Percentiles rank a stretch among this genome's conserved stretches.
Evolutionary conservation across 768 basidiomycete genomes (phyloP).

Genomic region (Lepiota subincarnata): DNA sequence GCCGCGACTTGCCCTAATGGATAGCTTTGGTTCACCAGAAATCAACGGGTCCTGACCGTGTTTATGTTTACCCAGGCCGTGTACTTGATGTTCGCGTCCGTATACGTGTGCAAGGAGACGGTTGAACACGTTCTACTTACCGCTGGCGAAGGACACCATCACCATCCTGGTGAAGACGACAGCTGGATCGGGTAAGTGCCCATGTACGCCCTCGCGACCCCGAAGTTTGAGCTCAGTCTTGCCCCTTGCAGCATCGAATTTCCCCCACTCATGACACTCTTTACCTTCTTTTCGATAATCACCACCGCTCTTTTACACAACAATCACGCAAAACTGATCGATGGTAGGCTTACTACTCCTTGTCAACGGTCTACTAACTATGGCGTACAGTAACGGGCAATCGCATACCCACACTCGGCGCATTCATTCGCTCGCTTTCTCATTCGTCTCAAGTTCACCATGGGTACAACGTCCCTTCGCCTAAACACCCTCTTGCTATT

Average conservation of each 20-base stretch:
- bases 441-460: conserved; percentile 26
- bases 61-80: conserved; percentile 86
- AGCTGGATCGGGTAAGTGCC: conserved; percentile 36
- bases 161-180: conserved; percentile 52
- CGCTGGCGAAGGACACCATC: conserved; percentile 62
- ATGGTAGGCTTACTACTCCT: conserved; percentile 39
- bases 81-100: conserved; percentile 89
- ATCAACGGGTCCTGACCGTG: conserved; percentile 64
- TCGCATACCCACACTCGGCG: conserved; percentile 50
- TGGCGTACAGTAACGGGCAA: conserved; percentile 50
- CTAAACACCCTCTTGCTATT: conserved; percentile 30
- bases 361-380: not conserved
- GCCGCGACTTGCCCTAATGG: not conserved
- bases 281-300: conserved; percentile 54
- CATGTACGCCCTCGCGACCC: not conserved
- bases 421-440: conserved; percentile 44
- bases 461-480: conserved; percentile 24
- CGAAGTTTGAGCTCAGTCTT: not conserved
- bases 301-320: conserved; percentile 54
- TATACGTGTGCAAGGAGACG: conserved; percentile 97
- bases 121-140: conserved; percentile 87
- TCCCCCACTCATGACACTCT: conserved; percentile 51
- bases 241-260: conserved; percentile 55
- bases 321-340: conserved; percentile 63
- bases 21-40: conserved; percentile 32